Percentiles rank a stretch among this genome's conserved stretches.
Conservation (phyloP, 1,139 yeast genomes). For the Blastobotrys ciferrii region DNA sequence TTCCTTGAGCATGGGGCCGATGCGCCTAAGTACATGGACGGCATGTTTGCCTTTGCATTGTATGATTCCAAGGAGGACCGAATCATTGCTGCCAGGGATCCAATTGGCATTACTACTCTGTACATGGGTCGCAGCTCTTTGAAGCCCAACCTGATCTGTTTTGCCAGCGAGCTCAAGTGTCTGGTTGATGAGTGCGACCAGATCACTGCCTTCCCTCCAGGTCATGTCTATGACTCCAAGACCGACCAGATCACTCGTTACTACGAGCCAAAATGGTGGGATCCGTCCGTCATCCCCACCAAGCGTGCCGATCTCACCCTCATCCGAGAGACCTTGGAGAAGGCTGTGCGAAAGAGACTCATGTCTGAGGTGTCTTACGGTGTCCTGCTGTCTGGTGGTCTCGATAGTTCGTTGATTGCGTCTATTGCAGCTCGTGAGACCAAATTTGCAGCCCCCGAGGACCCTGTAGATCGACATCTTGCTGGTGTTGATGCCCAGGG, state of each 20-base stretch:
- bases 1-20: constrained; percentile 82
- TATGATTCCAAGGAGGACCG: constrained; percentile 84
- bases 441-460: constrained; percentile 62
- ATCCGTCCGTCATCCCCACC: constrained; percentile 68
- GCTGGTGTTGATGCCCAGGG: constrained; percentile 94
- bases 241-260: constrained; percentile 85
- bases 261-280: constrained; percentile 94
- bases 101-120: constrained; percentile 93
- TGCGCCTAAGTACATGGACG: constrained; percentile 90
- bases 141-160: constrained; percentile 73
- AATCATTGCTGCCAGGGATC: constrained; percentile 95
- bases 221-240: constrained; percentile 90
- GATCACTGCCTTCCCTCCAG: constrained; percentile 95
- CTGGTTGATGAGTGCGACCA: constrained; percentile 91
- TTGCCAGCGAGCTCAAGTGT: constrained; percentile 94
- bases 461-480: constrained; percentile 50
- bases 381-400: constrained; percentile 92
- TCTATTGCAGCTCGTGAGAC: constrained; percentile 97
- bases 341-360: constrained; percentile 96
- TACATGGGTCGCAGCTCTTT: constrained; percentile 85
- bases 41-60: constrained; percentile 95
- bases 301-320: constrained; percentile 67
- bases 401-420: constrained; percentile 94
- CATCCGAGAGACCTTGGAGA: constrained; percentile 79
- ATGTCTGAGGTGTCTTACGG: constrained; percentile 99